Conservation (phyloP, 1,139 yeast species). For the Groenewaldozyma auringiensis region DNA sequence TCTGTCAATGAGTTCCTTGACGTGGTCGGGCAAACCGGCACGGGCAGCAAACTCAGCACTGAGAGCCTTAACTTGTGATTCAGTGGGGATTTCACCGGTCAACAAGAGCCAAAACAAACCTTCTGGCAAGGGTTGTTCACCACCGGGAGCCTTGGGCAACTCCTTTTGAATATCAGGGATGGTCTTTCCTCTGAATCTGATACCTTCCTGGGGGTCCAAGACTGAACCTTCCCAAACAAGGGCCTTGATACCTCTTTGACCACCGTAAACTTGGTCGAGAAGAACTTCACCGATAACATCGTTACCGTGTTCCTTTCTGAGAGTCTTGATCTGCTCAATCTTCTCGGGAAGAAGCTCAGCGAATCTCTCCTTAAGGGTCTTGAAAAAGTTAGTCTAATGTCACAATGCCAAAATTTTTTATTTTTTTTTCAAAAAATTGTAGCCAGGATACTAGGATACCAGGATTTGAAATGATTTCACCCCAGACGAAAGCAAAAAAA, state of each 20-base stretch:
- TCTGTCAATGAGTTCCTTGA: slow-evolving; percentile 44
- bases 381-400: too few species aligned
- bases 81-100: slow-evolving; percentile 57
- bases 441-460: too few species aligned
- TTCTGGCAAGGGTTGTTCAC: slow-evolving; percentile 56
- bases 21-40: slow-evolving; percentile 50
- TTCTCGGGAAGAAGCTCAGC: slow-evolving; percentile 88
- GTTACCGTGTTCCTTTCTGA: slow-evolving; percentile 83
- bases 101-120: slow-evolving; percentile 55
- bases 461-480: too few species aligned
- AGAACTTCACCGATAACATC: slow-evolving; percentile 88
- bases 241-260: slow-evolving; percentile 98
- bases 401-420: too few species aligned
- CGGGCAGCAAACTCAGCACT: slow-evolving; percentile 53
- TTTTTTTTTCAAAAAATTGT: too few species aligned
- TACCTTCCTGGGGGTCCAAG: slow-evolving; percentile 95
- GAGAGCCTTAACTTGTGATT: slow-evolving; percentile 45
- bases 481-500: too few species aligned
- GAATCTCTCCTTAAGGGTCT: slow-evolving; percentile 85
- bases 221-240: slow-evolving; percentile 99
- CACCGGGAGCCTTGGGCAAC: slow-evolving; percentile 90
- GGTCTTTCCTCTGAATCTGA: slow-evolving; percentile 96
- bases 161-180: slow-evolving; percentile 91
- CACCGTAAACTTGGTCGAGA: slow-evolving; percentile 97
- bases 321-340: slow-evolving; percentile 84